Conservation (phyloP, 164 flowering plant genomes). For the Euptelea pleiosperma region DNA sequence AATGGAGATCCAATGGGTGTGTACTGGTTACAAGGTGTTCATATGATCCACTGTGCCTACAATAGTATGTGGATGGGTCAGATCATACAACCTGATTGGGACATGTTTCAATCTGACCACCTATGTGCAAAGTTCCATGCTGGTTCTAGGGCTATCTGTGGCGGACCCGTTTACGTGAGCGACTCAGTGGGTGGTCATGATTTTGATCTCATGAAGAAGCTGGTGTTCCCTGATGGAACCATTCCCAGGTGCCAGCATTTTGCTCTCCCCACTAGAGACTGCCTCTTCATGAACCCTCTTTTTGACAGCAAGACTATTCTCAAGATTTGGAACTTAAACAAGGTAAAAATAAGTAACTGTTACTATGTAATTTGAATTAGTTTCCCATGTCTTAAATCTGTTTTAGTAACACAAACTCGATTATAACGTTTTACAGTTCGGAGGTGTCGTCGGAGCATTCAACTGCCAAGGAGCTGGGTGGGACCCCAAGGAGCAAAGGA, state of each 20-base stretch:
- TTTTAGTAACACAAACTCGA: too few relatives aligned
- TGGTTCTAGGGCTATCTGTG: conserved; percentile 84
- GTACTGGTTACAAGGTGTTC: conserved; percentile 90
- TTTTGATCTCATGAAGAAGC: conserved; percentile 63
- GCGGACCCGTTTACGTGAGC: conserved; percentile 82
- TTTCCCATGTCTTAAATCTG: too few relatives aligned
- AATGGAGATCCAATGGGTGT: conserved; percentile 89
- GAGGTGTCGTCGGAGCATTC: conserved; percentile 88
- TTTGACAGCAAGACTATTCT: conserved; percentile 64
- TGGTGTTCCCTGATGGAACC: conserved; percentile 82
- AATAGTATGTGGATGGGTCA: conserved; percentile 97
- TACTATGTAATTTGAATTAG: too few relatives aligned
- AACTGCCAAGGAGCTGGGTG: conserved; percentile 96
- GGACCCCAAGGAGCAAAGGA: conserved; percentile 63
- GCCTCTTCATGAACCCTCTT: conserved; percentile 82
- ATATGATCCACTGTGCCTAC: conserved; percentile 89
- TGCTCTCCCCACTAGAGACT: conserved; percentile 84
- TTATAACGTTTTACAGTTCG: conserved; percentile 60
- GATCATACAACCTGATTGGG: conserved; percentile 90
- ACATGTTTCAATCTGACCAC: conserved; percentile 92
- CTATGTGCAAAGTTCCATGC: conserved; percentile 74
- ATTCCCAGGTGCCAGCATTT: conserved; percentile 68
- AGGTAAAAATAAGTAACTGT: conserved; percentile 35
- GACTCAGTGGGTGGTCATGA: conserved; percentile 72
- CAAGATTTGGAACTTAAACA: conserved; percentile 90